phyloP scores from a whole-genome alignment of 441 rosid species.

The Eruca vesicaria region DNA sequence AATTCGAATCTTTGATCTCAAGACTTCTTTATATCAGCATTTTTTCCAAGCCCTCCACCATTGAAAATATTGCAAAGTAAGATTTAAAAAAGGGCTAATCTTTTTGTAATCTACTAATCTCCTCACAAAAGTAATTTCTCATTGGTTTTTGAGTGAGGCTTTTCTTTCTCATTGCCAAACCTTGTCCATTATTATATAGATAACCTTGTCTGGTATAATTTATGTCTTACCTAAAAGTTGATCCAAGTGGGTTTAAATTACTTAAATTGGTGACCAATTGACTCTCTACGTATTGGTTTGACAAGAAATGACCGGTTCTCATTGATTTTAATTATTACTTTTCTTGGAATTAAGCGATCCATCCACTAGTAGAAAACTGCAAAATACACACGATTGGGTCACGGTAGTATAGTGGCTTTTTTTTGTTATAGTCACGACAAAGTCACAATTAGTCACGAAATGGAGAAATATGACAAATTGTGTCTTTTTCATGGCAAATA shows the following conservation, averaged over 20 bases:
- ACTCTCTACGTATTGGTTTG: slow-evolving; percentile 34
- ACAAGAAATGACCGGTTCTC: slow-evolving; percentile 26
- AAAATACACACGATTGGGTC: not conserved
- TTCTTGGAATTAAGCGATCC: slow-evolving; percentile 20
- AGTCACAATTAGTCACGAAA: not conserved
- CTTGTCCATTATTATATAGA: slow-evolving; percentile 3
- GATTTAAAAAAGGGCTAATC: not conserved
- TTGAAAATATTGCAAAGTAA: slow-evolving; percentile 23
- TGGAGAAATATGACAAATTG: not conserved
- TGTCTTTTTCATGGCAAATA: not conserved
- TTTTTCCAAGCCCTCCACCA: slow-evolving; percentile 23
- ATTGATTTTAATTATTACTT: not conserved
- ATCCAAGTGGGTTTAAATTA: slow-evolving; percentile 17
- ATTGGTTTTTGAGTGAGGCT: slow-evolving; percentile 17
- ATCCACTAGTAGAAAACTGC: not conserved
- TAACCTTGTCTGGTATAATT: not conserved
- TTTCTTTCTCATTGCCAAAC: slow-evolving; percentile 12
- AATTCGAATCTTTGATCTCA: slow-evolving; percentile 8
- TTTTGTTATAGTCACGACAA: not conserved
- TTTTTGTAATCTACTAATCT: slow-evolving; percentile 16
- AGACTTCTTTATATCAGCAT: not conserved
- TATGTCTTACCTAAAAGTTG: slow-evolving; percentile 28
- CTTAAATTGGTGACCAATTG: slow-evolving; percentile 12
- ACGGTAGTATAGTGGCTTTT: not conserved
- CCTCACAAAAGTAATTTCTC: slow-evolving; percentile 15